Evolutionary conservation across 352 stramenopile genomes (phyloP).

Genomic region (Pythium sukuiense): DNA sequence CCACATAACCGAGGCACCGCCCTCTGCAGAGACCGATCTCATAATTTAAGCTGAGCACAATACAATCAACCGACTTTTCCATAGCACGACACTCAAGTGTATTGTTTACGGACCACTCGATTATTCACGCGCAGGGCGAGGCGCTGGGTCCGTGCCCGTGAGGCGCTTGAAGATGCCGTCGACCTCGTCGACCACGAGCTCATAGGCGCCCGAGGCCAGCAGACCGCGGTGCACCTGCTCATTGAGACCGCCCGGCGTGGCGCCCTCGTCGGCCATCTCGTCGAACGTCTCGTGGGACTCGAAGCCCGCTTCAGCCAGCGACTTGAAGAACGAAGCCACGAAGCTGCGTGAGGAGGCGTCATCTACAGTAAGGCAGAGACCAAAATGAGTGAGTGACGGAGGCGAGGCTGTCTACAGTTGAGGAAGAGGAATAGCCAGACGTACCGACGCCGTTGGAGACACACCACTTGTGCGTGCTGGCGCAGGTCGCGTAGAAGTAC

Average conservation of each 20-base stretch:
- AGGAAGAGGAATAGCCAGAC: constrained; percentile 14
- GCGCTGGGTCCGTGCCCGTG: constrained; percentile 59
- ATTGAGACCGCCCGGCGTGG: constrained; percentile 79
- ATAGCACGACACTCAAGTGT: neutral
- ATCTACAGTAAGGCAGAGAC: constrained; percentile 28
- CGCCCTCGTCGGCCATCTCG: constrained; percentile 83
- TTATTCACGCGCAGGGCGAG: constrained; percentile 41
- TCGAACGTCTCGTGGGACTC: constrained; percentile 76
- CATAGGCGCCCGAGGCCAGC: constrained; percentile 65
- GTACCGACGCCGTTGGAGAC: constrained; percentile 83
- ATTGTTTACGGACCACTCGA: neutral
- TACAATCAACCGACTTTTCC: neutral
- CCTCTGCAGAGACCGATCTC: neutral
- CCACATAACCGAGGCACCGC: neutral
- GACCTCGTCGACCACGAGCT: constrained; percentile 77
- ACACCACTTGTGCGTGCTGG: constrained; percentile 82
- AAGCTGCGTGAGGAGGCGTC: constrained; percentile 74
- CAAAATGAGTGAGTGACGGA: neutral
- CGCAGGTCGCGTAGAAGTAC: constrained; percentile 87
- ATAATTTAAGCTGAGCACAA: constrained; percentile 9
- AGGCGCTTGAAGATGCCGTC: constrained; percentile 84
- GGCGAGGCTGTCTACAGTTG: neutral
- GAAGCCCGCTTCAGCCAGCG: constrained; percentile 67
- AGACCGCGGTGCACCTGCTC: constrained; percentile 82
- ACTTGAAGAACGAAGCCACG: constrained; percentile 84